These are phyloP conservation scores for Phytopythium aichiense DNA, from an alignment of 352 stramenopile genomes.

Conservation along the genomic window DNA sequence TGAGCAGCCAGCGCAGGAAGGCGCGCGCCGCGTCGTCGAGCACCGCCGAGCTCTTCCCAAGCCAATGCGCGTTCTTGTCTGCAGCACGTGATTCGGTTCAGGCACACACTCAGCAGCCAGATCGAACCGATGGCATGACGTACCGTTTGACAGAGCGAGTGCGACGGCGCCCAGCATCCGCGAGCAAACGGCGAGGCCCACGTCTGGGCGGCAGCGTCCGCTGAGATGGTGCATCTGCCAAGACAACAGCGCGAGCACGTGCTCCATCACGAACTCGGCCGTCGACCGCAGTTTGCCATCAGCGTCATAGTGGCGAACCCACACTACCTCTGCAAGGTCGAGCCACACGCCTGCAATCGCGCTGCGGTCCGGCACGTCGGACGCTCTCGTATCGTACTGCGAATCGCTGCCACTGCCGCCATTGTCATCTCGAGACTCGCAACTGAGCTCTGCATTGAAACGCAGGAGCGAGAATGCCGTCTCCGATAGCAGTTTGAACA, in stretches of 20 bases:
- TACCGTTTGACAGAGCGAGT: slow-evolving; percentile 24
- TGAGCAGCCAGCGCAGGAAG: slow-evolving; percentile 10
- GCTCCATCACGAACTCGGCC: slow-evolving; percentile 10
- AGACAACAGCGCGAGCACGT: slow-evolving; percentile 14
- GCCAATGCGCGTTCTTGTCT: slow-evolving; percentile 19
- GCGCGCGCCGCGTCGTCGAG: slow-evolving; percentile 13
- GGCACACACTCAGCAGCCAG: background rate
- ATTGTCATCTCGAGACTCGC: background rate
- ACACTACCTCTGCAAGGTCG: slow-evolving; percentile 25
- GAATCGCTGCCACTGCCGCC: background rate
- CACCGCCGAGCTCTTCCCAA: slow-evolving; percentile 10
- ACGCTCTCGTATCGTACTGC: background rate
- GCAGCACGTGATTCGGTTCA: slow-evolving; percentile 3
- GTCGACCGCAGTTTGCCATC: slow-evolving; percentile 22
- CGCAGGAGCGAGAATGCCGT: background rate
- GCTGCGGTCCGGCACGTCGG: background rate
- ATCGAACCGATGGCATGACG: background rate
- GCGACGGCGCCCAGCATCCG: slow-evolving; percentile 16
- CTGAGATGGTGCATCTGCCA: slow-evolving; percentile 7
- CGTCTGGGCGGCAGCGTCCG: background rate
- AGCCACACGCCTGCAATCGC: slow-evolving; percentile 16
- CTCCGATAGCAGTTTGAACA: background rate
- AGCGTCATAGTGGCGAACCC: slow-evolving; percentile 29
- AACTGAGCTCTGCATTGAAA: background rate
- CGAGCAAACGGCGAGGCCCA: slow-evolving; percentile 7